Conservation (phyloP, 306 rosid genomes). For the Ziziphus jujuba region DNA sequence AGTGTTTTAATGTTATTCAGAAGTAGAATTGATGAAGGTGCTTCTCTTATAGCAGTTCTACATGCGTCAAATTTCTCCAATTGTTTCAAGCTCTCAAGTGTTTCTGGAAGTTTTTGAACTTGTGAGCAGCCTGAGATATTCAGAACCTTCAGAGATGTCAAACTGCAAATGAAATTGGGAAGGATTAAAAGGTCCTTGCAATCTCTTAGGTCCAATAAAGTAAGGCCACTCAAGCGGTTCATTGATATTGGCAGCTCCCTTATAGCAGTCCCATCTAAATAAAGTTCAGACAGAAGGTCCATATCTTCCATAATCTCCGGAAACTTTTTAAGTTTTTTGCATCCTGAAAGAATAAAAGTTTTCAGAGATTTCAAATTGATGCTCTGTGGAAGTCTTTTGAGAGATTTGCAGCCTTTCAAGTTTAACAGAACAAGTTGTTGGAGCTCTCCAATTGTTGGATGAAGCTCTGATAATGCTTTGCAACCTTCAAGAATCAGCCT, state of each 20-base stretch:
- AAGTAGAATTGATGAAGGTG: slow-evolving; percentile 6
- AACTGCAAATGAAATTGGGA: slow-evolving; percentile 9
- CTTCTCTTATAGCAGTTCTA: slow-evolving; percentile 20
- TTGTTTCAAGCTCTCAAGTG: slow-evolving; percentile 11
- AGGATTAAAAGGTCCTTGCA: slow-evolving; percentile 16
- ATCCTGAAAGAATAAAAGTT: slow-evolving; percentile 13
- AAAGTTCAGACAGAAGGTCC: slow-evolving; percentile 12
- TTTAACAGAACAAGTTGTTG: slow-evolving; percentile 12
- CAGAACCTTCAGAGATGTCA: slow-evolving; percentile 24
- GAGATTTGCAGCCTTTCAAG: slow-evolving; percentile 21
- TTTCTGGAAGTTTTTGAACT: slow-evolving; percentile 14
- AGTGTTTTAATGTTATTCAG: slow-evolving; percentile 12
- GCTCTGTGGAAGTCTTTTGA: background rate
- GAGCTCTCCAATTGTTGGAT: slow-evolving; percentile 20
- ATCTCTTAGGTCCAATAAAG: slow-evolving; percentile 4
- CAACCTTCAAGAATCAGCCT: slow-evolving; percentile 27
- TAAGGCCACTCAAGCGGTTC: slow-evolving; percentile 11
- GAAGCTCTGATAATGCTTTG: slow-evolving; percentile 12
- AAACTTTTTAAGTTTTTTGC: slow-evolving; percentile 14
- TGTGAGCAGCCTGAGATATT: slow-evolving; percentile 17
- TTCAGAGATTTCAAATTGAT: slow-evolving; percentile 17
- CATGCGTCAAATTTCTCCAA: slow-evolving; percentile 26
- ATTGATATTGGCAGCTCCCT: slow-evolving; percentile 15
- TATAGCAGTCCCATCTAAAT: slow-evolving; percentile 23
- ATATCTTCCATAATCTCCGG: slow-evolving; percentile 27